These are phyloP conservation scores for Lactarius hatsudake DNA, from an alignment of 768 basidiomycete species.

Conservation along the genomic window DNA sequence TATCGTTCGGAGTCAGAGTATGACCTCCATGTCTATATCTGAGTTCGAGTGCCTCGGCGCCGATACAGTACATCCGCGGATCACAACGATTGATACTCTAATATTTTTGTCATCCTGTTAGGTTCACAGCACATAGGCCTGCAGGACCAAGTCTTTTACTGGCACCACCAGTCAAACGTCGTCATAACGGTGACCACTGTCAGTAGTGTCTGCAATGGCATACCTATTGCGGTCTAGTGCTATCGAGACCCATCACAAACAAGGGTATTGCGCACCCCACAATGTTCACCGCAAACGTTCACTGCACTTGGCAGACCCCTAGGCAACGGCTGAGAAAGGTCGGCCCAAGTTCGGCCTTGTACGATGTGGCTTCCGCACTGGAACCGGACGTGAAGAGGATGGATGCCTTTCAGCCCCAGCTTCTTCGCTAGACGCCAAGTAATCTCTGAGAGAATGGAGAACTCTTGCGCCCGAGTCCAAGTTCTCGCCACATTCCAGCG, in stretches of 20 bases:
- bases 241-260: not conserved
- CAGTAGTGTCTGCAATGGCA: not conserved
- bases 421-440: not conserved
- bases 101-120: not conserved
- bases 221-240: not conserved
- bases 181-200: not conserved
- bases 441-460: not conserved
- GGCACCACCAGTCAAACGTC: not conserved
- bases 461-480: not conserved
- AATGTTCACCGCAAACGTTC: not conserved
- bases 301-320: not conserved
- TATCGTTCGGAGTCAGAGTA: not conserved
- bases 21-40: not conserved
- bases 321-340: not conserved
- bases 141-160: not conserved
- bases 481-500: not conserved
- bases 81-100: not conserved
- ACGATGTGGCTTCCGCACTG: slow-evolving; percentile 10
- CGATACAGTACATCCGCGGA: not conserved
- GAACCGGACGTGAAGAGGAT: not conserved
- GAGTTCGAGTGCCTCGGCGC: not conserved
- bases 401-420: not conserved
- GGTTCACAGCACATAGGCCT: not conserved
- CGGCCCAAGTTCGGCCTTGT: not conserved
- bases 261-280: not conserved